Base-by-base conservation (phyloP, 1,284 basidiomycete species). In the Malassezia cuniculi region DNA sequence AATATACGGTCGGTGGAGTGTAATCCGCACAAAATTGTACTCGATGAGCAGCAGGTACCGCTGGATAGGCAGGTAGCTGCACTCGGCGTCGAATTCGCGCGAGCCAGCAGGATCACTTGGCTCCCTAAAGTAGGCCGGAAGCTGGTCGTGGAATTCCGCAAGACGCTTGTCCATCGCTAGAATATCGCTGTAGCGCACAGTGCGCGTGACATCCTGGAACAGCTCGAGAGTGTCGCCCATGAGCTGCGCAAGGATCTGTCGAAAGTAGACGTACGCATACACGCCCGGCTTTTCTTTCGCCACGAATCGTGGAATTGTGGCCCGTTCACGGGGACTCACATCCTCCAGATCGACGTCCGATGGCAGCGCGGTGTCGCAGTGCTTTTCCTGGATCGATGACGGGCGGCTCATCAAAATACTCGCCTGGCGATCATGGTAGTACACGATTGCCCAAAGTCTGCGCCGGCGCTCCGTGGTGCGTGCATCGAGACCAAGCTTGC, bases 181-280 rank as follows among this genome's bases (percentile, higher is more conserved):
- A 26, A 89, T 84, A 57, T 93, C 85, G 10, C 78, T 76, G 64
- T 93, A 93, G 57, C 84, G 81, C 35, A 80, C 81, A 3, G 54
- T 52, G 27, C 41, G 77, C 39, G 80, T 76, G 15, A 90, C 79
- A 69, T 85, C 82, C 68, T 94, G 89, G 69, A 89, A 94, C 68
- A 90, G 85, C 60, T 90, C 86, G 31, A 86, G 85, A 57, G 94
- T 86, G 29, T 79, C 78, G 18, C 87, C 89, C 48, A 89, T 89
- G 46, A 90, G 82, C 31, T 74, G 73, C 14, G 84, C 81, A 14
- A 94, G 74, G 31, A 77, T 75, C 58, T 89, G 82, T 24, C 87
- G 75, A 24, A 94, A 74, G 48, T 90, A 85, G 40, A 86, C 78
- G 66, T 85, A 93, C 1, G 84, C 85, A 71, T 83, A 82, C 4